phyloP scores from a whole-genome alignment of 768 basidiomycete species.

The Polyporus arcularius region DNA sequence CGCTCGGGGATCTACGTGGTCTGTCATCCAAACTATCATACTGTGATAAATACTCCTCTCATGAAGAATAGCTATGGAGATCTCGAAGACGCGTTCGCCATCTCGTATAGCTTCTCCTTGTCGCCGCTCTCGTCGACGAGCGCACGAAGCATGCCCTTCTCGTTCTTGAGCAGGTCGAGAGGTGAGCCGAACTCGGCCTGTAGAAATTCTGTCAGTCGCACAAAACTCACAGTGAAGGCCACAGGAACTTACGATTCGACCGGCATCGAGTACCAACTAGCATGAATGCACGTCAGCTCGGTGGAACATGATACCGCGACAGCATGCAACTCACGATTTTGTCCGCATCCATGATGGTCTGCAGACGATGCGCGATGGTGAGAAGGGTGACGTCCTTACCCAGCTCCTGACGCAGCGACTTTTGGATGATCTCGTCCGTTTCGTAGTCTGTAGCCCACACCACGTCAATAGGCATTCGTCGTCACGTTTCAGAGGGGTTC shows the following conservation, averaged over 20 bases:
- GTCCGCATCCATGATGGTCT: constrained; percentile 53
- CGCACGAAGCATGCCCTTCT: constrained; percentile 51
- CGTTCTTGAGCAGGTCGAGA: constrained; percentile 47
- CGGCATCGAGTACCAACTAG: constrained; percentile 46
- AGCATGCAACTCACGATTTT: constrained; percentile 42
- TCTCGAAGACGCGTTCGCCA: constrained; percentile 28
- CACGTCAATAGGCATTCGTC: neutral
- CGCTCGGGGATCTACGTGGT: no score
- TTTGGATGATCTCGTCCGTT: constrained; percentile 47
- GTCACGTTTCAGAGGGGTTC: neutral
- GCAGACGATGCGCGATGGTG: constrained; percentile 49
- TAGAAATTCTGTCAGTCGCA: neutral
- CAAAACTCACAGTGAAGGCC: neutral
- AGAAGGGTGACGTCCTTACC: constrained; percentile 45
- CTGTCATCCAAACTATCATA: no score
- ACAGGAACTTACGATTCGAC: constrained; percentile 37
- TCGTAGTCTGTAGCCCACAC: constrained; percentile 36
- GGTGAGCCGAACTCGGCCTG: constrained; percentile 57
- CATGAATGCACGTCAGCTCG: neutral
- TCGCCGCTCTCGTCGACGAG: constrained; percentile 62
- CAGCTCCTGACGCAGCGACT: constrained; percentile 39
- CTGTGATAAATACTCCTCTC: no score
- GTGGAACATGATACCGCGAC: neutral
- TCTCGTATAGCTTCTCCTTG: constrained; percentile 46
- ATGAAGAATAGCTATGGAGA: neutral